A percentile compares a stretch with the other conserved stretches of the same genome.
phyloP scores from a whole-genome alignment of 257 asterid species.

The Ligustrum vulgare region DNA sequence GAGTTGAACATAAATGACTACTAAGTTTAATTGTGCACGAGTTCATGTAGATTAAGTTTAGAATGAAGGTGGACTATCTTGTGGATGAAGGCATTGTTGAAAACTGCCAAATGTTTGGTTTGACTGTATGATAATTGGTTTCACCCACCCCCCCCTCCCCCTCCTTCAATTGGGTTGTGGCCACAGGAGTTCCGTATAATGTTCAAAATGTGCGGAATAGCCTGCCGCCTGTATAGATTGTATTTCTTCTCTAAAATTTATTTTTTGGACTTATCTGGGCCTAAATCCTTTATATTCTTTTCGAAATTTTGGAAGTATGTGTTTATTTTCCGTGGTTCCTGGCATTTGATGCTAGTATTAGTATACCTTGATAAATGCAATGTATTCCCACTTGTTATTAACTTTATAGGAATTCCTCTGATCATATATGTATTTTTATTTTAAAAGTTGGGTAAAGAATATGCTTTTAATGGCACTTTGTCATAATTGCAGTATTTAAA shows the following conservation, averaged over 20 bases:
- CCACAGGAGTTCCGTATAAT: background rate
- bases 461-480: constrained; percentile 44
- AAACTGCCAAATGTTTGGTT: background rate
- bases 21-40: background rate
- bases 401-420: background rate
- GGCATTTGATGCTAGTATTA: background rate
- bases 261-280: background rate
- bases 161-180: background rate
- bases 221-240: background rate
- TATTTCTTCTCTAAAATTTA: background rate
- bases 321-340: constrained; percentile 11
- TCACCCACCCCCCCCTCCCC: background rate
- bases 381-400: background rate
- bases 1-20: background rate
- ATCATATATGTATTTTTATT: background rate
- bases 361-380: background rate
- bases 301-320: background rate
- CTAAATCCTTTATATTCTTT: background rate
- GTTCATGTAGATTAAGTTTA: background rate
- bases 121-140: background rate
- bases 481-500: constrained; percentile 63
- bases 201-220: background rate
- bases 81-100: background rate
- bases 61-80: background rate
- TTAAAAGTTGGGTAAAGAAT: background rate